Evolutionary conservation across 768 basidiomycete species (phyloP).

Genomic region (Boletus tylopilopsis): DNA sequence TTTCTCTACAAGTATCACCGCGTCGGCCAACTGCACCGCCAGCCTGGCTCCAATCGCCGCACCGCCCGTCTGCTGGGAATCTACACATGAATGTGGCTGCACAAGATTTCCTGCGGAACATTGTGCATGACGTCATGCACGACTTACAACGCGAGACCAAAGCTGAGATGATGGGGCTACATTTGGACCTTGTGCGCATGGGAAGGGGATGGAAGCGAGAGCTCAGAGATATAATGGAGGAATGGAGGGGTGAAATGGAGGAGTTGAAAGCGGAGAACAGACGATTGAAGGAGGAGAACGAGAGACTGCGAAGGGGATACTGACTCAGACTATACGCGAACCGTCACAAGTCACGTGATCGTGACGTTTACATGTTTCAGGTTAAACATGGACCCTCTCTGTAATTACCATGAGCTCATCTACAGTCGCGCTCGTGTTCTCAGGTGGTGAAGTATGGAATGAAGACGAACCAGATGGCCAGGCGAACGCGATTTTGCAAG

Average conservation of each 20-base stretch:
- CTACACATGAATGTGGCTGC: constrained; percentile 30
- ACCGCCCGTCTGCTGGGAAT: constrained; percentile 24
- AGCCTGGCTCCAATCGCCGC: constrained; percentile 39
- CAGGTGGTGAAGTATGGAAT: constrained; percentile 23
- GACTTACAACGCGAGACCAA: constrained; percentile 69
- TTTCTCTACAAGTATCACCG: constrained; percentile 58
- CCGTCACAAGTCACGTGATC: constrained; percentile 16
- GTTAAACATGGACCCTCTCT: background rate
- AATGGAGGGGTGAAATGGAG: constrained; percentile 54
- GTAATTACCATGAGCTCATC: constrained; percentile 9
- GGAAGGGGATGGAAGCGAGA: constrained; percentile 66
- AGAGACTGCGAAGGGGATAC: constrained; percentile 46
- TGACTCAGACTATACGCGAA: constrained; percentile 7
- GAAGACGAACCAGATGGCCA: constrained; percentile 15
- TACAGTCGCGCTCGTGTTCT: constrained; percentile 27
- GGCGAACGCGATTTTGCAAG: constrained; percentile 1
- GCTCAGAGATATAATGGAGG: constrained; percentile 57
- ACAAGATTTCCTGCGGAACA: constrained; percentile 59
- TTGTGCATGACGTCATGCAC: constrained; percentile 69
- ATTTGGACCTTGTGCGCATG: constrained; percentile 70
- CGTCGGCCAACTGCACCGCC: constrained; percentile 38
- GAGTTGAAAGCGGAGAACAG: constrained; percentile 44
- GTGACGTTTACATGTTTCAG: background rate
- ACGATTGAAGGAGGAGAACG: constrained; percentile 65
- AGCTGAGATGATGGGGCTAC: constrained; percentile 70